Percentiles rank a stretch among this genome's conserved stretches.
Evolutionary conservation across 2,329 filamentous ascomycete species (phyloP).

Genomic region (Beauveria caledonica): DNA sequence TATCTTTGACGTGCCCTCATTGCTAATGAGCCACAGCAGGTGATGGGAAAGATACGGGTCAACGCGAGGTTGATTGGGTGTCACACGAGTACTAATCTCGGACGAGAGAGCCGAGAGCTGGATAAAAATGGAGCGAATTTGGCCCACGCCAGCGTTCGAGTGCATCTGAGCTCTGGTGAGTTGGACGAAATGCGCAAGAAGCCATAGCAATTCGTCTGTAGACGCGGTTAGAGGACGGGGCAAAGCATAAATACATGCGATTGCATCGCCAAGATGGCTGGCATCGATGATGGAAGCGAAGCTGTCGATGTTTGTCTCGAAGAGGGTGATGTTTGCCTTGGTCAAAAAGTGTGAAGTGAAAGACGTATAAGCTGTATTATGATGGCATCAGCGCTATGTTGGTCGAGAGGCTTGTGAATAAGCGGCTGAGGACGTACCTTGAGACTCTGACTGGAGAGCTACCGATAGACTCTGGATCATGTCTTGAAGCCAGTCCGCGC

Average conservation of each 20-base stretch:
- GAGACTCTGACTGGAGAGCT: neutral
- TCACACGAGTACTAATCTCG: slow-evolving; percentile 41
- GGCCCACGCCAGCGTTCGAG: slow-evolving; percentile 29
- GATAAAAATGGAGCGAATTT: slow-evolving; percentile 44
- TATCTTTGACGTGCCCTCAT: slow-evolving; percentile 57
- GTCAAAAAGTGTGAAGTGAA: slow-evolving; percentile 33
- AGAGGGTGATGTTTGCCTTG: slow-evolving; percentile 26
- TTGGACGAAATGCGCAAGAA: slow-evolving; percentile 59
- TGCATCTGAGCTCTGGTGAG: slow-evolving; percentile 35
- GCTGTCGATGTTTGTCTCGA: slow-evolving; percentile 31
- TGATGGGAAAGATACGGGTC: slow-evolving; percentile 55
- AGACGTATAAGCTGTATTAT: slow-evolving; percentile 23
- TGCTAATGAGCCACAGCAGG: slow-evolving; percentile 63
- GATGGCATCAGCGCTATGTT: neutral
- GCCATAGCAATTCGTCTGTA: slow-evolving; percentile 46
- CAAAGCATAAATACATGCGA: slow-evolving; percentile 29
- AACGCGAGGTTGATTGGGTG: slow-evolving; percentile 26
- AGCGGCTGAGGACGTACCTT: neutral
- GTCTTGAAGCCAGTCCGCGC: neutral
- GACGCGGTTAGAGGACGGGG: slow-evolving; percentile 15
- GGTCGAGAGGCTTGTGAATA: neutral
- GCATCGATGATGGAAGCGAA: slow-evolving; percentile 32
- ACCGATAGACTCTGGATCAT: neutral
- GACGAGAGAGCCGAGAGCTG: slow-evolving; percentile 44
- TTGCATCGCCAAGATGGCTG: slow-evolving; percentile 32